Evolutionary conservation across 139 green algal species (phyloP).

Genomic region (Tetradesmus lagerheimii): DNA sequence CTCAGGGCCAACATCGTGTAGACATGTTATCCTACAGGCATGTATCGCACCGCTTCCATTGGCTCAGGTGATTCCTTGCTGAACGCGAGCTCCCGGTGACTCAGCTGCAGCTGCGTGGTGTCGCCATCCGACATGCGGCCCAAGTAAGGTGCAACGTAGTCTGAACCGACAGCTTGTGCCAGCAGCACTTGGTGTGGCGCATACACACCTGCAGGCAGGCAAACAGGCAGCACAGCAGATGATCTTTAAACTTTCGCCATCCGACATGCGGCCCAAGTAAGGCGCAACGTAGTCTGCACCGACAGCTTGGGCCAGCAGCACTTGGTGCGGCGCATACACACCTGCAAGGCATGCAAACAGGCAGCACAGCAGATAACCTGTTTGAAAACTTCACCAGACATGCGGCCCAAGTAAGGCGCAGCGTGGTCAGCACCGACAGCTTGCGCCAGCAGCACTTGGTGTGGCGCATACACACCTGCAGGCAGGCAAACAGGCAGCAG

Average conservation of each 20-base stretch:
- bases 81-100: neutral
- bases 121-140: slow-evolving; percentile 73
- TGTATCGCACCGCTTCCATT: neutral
- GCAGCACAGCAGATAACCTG: neutral
- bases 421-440: slow-evolving; percentile 82
- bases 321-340: slow-evolving; percentile 71
- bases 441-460: slow-evolving; percentile 74
- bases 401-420: slow-evolving; percentile 86
- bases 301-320: slow-evolving; percentile 68
- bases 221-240: neutral
- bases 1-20: too few relatives aligned
- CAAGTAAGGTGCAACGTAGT: slow-evolving; percentile 88
- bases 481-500: neutral
- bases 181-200: slow-evolving; percentile 68
- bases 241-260: too few relatives aligned
- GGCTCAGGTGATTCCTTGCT: neutral
- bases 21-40: too few relatives aligned
- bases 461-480: slow-evolving; percentile 63
- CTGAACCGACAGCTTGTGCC: slow-evolving; percentile 74
- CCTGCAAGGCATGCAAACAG: slow-evolving; percentile 28
- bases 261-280: slow-evolving; percentile 85
- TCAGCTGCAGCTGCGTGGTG: neutral
- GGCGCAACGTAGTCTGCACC: slow-evolving; percentile 85
- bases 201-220: slow-evolving; percentile 61
- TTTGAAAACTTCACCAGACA: too few relatives aligned